Percentiles rank a stretch among this genome's conserved stretches.
These are phyloP conservation scores for Myxozyma geophila DNA, from an alignment of 805 yeast species.

Conservation along the genomic window DNA sequence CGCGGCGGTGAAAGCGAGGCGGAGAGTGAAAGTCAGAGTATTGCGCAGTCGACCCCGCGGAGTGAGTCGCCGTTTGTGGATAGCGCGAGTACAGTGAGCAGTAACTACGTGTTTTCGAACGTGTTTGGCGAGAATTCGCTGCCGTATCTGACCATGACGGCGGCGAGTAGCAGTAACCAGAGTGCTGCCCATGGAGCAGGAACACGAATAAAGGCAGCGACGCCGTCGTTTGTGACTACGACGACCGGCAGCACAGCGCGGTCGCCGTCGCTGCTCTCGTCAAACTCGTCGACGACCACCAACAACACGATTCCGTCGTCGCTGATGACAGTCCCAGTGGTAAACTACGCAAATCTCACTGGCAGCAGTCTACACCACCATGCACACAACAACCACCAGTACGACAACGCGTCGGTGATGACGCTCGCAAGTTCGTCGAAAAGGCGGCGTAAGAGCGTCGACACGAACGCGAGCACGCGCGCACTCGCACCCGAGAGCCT, in stretches of 20 bases:
- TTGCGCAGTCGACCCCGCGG: conserved; percentile 1
- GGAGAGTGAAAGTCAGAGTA: conserved; percentile 2
- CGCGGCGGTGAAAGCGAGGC: not conserved
- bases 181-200: not conserved
- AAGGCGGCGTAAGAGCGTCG: conserved; percentile 34
- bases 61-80: conserved; percentile 5
- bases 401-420: conserved; percentile 34
- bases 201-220: not conserved
- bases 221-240: conserved; percentile 11
- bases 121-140: conserved; percentile 18
- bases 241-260: conserved; percentile 19
- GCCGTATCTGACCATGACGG: not conserved
- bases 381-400: not conserved
- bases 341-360: not conserved
- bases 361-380: not conserved
- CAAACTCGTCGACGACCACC: conserved; percentile 27
- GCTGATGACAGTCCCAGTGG: conserved; percentile 16
- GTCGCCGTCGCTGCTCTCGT: conserved; percentile 25
- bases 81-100: not conserved
- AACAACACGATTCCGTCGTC: conserved; percentile 33
- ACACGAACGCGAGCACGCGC: conserved; percentile 36
- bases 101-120: conserved; percentile 20
- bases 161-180: not conserved
- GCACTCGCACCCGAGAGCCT: conserved; percentile 36
- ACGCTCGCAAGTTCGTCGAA: conserved; percentile 36